Percentiles rank a stretch among this genome's conserved stretches.
phyloP scores from a whole-genome alignment of 2,329 filamentous ascomycete species.

The Phyllosticta citribraziliensis region DNA sequence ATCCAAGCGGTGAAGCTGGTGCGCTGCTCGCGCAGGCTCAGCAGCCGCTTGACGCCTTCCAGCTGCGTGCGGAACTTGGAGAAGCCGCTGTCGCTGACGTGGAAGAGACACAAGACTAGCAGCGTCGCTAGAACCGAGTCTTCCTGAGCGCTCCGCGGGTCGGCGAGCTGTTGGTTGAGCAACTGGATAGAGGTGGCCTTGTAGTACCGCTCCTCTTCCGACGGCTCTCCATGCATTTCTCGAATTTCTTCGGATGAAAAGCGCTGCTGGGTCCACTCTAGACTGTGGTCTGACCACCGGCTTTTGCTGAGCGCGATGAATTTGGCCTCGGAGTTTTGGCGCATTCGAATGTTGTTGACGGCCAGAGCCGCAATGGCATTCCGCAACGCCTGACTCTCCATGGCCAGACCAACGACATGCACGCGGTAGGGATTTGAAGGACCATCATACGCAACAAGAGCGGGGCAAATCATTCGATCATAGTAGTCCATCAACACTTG shows the following conservation, averaged over 20 bases:
- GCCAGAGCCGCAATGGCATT: constrained; percentile 85
- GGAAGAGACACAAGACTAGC: constrained; percentile 79
- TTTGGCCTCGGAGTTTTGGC: constrained; percentile 49
- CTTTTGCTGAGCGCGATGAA: constrained; percentile 21
- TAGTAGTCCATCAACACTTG: constrained; percentile 90
- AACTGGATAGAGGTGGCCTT: constrained; percentile 75
- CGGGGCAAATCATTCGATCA: constrained; percentile 81
- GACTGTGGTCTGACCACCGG: constrained; percentile 22
- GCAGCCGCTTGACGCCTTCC: constrained; percentile 82
- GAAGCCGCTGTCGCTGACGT: constrained; percentile 86
- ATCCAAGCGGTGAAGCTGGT: constrained; percentile 74
- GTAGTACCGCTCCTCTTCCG: constrained; percentile 70
- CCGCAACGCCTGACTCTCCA: constrained; percentile 71
- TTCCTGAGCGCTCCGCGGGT: constrained; percentile 63
- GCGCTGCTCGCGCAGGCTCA: constrained; percentile 58
- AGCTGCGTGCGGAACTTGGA: constrained; percentile 91
- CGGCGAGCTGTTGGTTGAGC: constrained; percentile 74
- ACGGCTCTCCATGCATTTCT: constrained; percentile 45
- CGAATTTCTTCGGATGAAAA: constrained; percentile 27
- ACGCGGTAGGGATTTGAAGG: constrained; percentile 77
- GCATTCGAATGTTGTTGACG: constrained; percentile 84
- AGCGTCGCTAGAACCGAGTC: constrained; percentile 84
- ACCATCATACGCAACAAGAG: constrained; percentile 83
- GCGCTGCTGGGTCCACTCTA: constrained; percentile 28
- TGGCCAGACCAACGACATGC: constrained; percentile 69